Evolutionary conservation across 306 rosid species (phyloP).

Genomic region (Pyrus pyrifolia): DNA sequence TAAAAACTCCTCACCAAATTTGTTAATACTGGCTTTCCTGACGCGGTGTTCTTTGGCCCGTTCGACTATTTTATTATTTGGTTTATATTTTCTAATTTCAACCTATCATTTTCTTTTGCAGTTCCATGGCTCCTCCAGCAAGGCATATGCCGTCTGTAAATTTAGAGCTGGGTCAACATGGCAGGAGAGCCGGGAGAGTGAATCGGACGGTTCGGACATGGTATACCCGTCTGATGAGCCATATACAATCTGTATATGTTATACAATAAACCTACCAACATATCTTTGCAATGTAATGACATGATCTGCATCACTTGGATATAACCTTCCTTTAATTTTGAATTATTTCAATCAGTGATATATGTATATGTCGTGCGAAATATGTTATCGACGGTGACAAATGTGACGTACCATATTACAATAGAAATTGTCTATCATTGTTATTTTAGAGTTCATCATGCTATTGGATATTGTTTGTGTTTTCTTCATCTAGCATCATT

Average conservation of each 20-base stretch:
- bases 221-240: not conserved
- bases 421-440: not conserved
- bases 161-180: conserved; percentile 38
- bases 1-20: not conserved
- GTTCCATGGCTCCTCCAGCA: conserved; percentile 72
- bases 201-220: conserved; percentile 34
- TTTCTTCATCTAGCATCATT: not conserved
- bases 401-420: not conserved
- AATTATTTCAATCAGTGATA: not conserved
- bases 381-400: not conserved
- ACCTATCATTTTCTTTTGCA: conserved; percentile 3
- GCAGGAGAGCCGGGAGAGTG: conserved; percentile 35
- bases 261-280: not conserved
- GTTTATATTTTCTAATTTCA: not conserved
- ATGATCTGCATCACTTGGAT: not conserved
- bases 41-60: not conserved
- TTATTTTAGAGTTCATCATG: not conserved
- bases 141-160: conserved; percentile 71
- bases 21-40: not conserved
- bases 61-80: too few relatives aligned
- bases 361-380: not conserved
- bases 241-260: not conserved
- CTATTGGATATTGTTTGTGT: not conserved
- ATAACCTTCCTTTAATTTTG: not conserved
- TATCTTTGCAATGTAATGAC: not conserved